Percentiles rank a stretch among this genome's conserved stretches.
Evolutionary conservation across 2,329 filamentous ascomycete species (phyloP).

Genomic region (Paecilomyces variotii): DNA sequence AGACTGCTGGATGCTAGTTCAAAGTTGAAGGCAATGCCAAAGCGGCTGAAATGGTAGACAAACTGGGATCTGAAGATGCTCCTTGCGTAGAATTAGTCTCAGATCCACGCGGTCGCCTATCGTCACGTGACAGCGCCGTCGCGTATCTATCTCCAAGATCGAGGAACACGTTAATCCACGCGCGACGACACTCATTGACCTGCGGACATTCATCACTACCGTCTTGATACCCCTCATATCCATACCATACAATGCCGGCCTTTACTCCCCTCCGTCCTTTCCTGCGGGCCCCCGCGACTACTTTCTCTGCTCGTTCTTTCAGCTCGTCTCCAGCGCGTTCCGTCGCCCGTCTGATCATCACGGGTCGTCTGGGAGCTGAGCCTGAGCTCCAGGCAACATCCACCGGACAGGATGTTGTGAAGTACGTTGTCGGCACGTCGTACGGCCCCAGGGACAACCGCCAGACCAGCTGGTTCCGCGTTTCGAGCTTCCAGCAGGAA

Average conservation of each 20-base stretch:
- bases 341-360: constrained; percentile 73
- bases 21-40: not conserved
- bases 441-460: constrained; percentile 60
- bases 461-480: constrained; percentile 76
- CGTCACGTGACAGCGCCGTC: not conserved
- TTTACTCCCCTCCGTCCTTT: constrained; percentile 46
- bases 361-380: constrained; percentile 72
- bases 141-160: not conserved
- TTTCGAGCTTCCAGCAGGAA: constrained; percentile 63
- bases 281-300: constrained; percentile 38
- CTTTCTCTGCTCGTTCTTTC: constrained; percentile 58
- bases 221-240: not conserved
- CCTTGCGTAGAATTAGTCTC: not conserved
- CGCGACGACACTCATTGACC: not conserved
- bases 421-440: constrained; percentile 67
- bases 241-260: constrained; percentile 23
- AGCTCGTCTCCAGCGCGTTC: constrained; percentile 55
- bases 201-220: not conserved
- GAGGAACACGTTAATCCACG: not conserved
- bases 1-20: not conserved
- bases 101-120: not conserved
- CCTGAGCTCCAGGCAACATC: constrained; percentile 68
- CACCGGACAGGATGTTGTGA: constrained; percentile 65
- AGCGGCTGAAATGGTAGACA: not conserved
- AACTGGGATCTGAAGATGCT: not conserved